Percentiles rank a stretch among this genome's conserved stretches.
Evolutionary conservation across 345 rosid genomes (phyloP).

Genomic region (Dimocarpus longan): DNA sequence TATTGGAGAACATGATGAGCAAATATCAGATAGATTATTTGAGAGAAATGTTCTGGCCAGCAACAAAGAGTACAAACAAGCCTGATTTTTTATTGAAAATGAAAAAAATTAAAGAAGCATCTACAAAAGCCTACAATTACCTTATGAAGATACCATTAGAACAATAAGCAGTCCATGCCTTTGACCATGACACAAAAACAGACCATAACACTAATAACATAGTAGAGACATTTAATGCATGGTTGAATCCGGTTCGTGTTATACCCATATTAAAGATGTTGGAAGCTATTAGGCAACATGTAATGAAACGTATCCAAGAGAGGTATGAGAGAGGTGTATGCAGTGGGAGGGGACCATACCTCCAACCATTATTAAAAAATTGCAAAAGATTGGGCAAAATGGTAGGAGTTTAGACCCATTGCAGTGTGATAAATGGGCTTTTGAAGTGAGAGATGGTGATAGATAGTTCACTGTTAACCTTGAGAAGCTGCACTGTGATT

Average conservation of each 20-base stretch:
- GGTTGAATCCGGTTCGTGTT: neutral
- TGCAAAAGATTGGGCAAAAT: neutral
- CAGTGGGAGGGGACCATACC: neutral
- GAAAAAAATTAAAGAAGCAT: neutral
- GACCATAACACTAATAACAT: neutral
- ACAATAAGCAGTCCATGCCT: neutral
- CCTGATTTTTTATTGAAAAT: neutral
- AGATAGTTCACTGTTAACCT: neutral
- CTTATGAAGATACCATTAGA: neutral
- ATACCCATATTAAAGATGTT: neutral
- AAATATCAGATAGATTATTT: neutral
- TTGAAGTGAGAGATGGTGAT: neutral
- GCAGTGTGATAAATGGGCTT: neutral
- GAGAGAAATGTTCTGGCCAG: neutral
- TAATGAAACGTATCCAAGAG: neutral
- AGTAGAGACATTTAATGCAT: neutral
- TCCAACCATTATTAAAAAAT: too few relatives aligned
- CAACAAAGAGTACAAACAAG: neutral
- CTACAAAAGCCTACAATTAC: neutral
- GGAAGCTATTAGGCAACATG: neutral
- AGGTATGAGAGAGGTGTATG: neutral
- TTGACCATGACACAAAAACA: neutral
- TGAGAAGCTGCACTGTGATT: neutral
- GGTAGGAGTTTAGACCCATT: neutral
- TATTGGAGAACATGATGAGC: neutral